Base-by-base conservation (phyloP, 2,329 filamentous ascomycete genomes). In the Apiospora rasikravindrae region DNA sequence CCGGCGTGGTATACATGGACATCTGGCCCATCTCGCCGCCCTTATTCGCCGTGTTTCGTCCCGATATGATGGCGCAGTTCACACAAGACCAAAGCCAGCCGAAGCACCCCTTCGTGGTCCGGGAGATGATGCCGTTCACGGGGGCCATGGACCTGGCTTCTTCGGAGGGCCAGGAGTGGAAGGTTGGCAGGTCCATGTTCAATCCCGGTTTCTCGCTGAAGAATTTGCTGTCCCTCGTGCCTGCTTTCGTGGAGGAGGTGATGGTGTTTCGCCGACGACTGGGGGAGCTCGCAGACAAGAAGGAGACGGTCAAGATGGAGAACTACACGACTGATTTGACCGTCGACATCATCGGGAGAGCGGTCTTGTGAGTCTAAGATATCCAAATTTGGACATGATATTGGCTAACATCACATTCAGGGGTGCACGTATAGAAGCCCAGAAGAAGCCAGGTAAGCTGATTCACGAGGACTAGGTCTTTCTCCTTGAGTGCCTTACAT, bases 1-100 rank as follows among this genome's bases (percentile, higher is more conserved):
- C 75, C 10, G 79, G 80, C 69, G 67, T 80, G 40, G 72, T 81
- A 66, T 82, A 84, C 71, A 72, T 85, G 61, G 83, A 85, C 69
- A 72, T 79, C 19, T 84, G 82, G 80, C 83, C 83, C 4, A 74
- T 84, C n/a, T 75, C 75, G 1, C 68, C 72, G 6, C 78, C 82
- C 3, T 81, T 83, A 76, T 68, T 78, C 26, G 73, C 78, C 67
- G 80, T 83, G 64, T 49, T 73, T 19, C 66, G 70, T 3, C 70
- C 83, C 13, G 82, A 84, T 2, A 77, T 84, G 44, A 79, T 79
- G 40, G 75, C 80, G 6, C 79, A 81, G 49, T 77, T 82, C 53
- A 79, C 78, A 19, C 80, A 82, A 70, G 77, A 77, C 13, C 75
- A 74, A 61, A 74, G 76, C n/a, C 76, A 78, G 8, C 79, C 78